Conservation (phyloP, 495 filamentous ascomycete genomes). For the Rusavskia elegans region DNA sequence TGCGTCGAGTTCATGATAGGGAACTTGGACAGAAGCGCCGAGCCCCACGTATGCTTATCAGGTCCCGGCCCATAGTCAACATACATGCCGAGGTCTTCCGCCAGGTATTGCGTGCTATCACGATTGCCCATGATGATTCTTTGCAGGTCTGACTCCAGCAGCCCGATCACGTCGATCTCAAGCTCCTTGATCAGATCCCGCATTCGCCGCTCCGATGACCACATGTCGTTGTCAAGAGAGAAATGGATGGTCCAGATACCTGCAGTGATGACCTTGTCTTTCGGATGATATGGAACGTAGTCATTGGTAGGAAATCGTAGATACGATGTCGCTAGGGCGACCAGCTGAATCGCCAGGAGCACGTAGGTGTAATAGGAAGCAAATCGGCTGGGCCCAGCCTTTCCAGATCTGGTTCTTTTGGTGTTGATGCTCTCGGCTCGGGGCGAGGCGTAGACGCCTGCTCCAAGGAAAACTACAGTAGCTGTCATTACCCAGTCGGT, state of each 20-base stretch:
- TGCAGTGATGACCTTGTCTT: slow-evolving; percentile 72
- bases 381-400: slow-evolving; percentile 35
- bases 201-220: slow-evolving; percentile 89
- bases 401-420: slow-evolving; percentile 9
- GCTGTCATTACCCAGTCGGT: slow-evolving; percentile 88
- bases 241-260: slow-evolving; percentile 99
- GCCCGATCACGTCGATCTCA: slow-evolving; percentile 86
- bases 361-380: slow-evolving; percentile 62
- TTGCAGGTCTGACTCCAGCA: slow-evolving; percentile 87
- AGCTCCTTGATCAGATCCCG: slow-evolving; percentile 82
- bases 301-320: slow-evolving; percentile 90
- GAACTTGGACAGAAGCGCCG: slow-evolving; percentile 87
- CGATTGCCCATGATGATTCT: slow-evolving; percentile 99
- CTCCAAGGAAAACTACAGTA: slow-evolving; percentile 72
- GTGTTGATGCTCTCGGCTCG: slow-evolving; percentile 14
- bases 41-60: slow-evolving; percentile 98
- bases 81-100: slow-evolving; percentile 96
- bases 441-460: slow-evolving; percentile 65
- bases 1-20: slow-evolving; percentile 96
- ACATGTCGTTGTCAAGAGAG: slow-evolving; percentile 97
- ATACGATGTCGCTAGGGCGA: slow-evolving; percentile 69
- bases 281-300: slow-evolving; percentile 75
- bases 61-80: slow-evolving; percentile 94
- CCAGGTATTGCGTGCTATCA: slow-evolving; percentile 87
- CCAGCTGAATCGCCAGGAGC: slow-evolving; percentile 54